phyloP scores from a whole-genome alignment of 805 yeast genomes.

The Saturnispora bothae region DNA sequence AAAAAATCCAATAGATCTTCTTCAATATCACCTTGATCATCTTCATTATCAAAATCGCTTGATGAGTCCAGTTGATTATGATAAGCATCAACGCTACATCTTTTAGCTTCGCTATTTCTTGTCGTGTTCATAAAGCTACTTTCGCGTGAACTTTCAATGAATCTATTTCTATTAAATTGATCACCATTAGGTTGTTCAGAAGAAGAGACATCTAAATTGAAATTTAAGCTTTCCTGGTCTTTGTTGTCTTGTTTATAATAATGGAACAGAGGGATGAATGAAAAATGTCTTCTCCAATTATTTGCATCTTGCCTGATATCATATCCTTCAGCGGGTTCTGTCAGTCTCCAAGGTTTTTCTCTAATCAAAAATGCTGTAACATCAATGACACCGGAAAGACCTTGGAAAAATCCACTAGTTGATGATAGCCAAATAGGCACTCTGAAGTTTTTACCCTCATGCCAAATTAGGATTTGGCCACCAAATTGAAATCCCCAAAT shows the following conservation, averaged over 20 bases:
- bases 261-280: conserved; percentile 23
- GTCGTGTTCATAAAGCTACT: not conserved
- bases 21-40: conserved; percentile 1
- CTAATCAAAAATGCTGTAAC: conserved; percentile 63
- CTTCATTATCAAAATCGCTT: not conserved
- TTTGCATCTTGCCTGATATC: conserved; percentile 8
- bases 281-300: conserved; percentile 16
- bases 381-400: conserved; percentile 72
- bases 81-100: not conserved
- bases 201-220: too few species aligned
- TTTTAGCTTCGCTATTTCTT: not conserved
- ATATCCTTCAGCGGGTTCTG: conserved; percentile 20
- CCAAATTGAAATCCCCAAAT: conserved; percentile 78
- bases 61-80: not conserved
- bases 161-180: too few species aligned
- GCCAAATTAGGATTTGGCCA: conserved; percentile 41
- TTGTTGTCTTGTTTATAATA: conserved; percentile 1
- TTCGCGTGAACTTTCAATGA: not conserved
- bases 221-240: too few species aligned
- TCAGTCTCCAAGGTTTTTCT: conserved; percentile 65
- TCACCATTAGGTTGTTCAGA: too few species aligned
- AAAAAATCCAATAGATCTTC: conserved; percentile 10
- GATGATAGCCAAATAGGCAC: conserved; percentile 54
- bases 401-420: conserved; percentile 67
- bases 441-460: conserved; percentile 34